Evolutionary conservation across 2,329 filamentous ascomycete genomes (phyloP).

Genomic region (Fusarium neocosmosporiellum): DNA sequence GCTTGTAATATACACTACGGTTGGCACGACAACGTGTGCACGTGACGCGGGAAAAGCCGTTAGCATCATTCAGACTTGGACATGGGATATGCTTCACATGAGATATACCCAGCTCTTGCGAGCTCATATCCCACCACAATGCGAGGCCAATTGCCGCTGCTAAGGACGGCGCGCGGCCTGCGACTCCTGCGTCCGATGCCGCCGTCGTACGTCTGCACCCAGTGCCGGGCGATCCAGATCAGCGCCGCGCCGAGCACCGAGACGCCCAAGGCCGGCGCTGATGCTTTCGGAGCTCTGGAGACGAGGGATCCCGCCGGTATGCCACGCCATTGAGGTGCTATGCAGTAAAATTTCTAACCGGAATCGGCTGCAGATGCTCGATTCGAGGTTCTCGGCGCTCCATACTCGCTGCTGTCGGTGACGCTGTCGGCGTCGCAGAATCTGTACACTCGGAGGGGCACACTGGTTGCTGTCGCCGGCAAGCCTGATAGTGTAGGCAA

Average conservation of each 20-base stretch:
- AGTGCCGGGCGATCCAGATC: constrained; percentile 72
- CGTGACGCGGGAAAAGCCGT: constrained; percentile 51
- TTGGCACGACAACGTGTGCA: constrained; percentile 41
- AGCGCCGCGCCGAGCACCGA: constrained; percentile 69
- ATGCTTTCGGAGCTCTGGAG: constrained; percentile 66
- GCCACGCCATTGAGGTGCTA: background rate
- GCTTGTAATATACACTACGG: constrained; percentile 9
- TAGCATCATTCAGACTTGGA: constrained; percentile 33
- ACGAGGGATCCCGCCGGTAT: constrained; percentile 64
- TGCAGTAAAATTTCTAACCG: constrained; percentile 23
- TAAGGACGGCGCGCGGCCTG: constrained; percentile 49
- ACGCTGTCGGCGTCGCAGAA: constrained; percentile 92
- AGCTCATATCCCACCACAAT: constrained; percentile 49
- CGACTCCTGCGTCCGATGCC: constrained; percentile 41
- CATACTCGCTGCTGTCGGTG: constrained; percentile 93
- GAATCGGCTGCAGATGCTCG: constrained; percentile 77
- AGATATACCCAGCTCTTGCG: constrained; percentile 26
- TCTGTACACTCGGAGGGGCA: constrained; percentile 91
- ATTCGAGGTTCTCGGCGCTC: constrained; percentile 92
- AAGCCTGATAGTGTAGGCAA: constrained; percentile 83
- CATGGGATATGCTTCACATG: constrained; percentile 17
- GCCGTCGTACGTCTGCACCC: constrained; percentile 59
- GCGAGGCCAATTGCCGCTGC: constrained; percentile 56
- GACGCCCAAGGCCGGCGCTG: constrained; percentile 60
- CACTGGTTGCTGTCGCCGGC: constrained; percentile 88